These are phyloP conservation scores for Trypanosoma theileri DNA, from an alignment of 208 protist species.

Conservation along the genomic window DNA sequence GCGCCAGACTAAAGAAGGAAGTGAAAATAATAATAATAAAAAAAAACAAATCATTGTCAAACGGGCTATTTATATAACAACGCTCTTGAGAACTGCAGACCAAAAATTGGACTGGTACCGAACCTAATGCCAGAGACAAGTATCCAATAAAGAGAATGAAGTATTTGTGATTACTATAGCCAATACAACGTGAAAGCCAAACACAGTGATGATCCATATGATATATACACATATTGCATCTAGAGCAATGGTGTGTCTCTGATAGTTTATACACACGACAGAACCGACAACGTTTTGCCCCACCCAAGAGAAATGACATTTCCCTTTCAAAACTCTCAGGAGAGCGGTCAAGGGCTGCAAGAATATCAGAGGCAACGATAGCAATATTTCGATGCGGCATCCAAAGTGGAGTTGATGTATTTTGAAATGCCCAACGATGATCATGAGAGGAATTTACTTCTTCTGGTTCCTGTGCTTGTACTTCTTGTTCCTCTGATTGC, in stretches of 20 bases:
- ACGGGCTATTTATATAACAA: not conserved
- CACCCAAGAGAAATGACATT: constrained; percentile 56
- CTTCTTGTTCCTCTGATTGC: not conserved
- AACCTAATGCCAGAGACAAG: not conserved
- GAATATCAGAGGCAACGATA: constrained; percentile 15
- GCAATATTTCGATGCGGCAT: constrained; percentile 1
- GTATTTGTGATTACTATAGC: constrained; percentile 73
- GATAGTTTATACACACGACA: constrained; percentile 71
- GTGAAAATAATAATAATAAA: constrained; percentile 4
- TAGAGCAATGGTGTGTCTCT: constrained; percentile 78
- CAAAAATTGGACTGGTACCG: constrained; percentile 1
- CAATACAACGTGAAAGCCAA: constrained; percentile 78
- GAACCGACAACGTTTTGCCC: constrained; percentile 50
- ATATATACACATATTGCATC: constrained; percentile 72
- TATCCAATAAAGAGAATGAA: constrained; percentile 69
- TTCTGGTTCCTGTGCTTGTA: not conserved
- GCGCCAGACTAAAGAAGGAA: too few relatives aligned
- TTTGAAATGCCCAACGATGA: not conserved
- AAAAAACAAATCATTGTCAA: not conserved
- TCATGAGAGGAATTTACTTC: not conserved
- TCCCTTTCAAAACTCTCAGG: constrained; percentile 33
- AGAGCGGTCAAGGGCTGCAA: constrained; percentile 17
- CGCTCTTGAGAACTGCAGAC: not conserved
- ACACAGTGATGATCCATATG: constrained; percentile 78
- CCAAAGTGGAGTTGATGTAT: not conserved